Percentiles rank a stretch among this genome's conserved stretches.
Conservation (phyloP, 768 basidiomycete genomes). For the Cubamyces sp. region DNA sequence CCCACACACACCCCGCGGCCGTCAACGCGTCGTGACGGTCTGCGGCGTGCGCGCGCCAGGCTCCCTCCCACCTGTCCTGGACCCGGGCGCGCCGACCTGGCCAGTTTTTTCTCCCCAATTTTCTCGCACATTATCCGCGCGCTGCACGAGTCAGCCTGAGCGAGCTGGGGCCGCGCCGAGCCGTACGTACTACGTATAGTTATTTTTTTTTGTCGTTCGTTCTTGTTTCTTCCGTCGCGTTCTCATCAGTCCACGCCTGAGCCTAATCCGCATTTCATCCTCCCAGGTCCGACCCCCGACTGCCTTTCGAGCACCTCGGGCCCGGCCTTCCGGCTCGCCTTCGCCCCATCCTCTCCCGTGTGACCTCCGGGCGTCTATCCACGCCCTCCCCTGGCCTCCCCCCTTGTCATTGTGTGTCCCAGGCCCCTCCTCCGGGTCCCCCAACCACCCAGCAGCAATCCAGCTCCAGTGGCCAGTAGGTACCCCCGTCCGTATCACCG, state of each 20-base stretch:
- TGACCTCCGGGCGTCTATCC: conserved; percentile 24
- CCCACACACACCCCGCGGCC: too few species aligned
- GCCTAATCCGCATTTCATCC: conserved; percentile 27
- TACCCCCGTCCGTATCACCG: conserved; percentile 27
- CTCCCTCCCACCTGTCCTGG: too few species aligned
- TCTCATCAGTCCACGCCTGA: conserved; percentile 22
- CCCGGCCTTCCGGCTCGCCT: conserved; percentile 19
- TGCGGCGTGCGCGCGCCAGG: too few species aligned
- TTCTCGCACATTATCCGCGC: conserved; percentile 5
- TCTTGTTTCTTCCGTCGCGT: conserved; percentile 14
- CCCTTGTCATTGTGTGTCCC: neutral
- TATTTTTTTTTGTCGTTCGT: too few species aligned
- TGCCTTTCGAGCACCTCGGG: conserved; percentile 9
- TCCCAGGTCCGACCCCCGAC: conserved; percentile 27
- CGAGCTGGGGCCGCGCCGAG: neutral
- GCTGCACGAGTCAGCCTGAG: conserved; percentile 13
- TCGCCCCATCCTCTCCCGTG: conserved; percentile 15
- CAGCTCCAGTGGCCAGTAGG: too few species aligned
- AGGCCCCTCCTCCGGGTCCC: too few species aligned
- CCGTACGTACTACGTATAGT: too few species aligned
- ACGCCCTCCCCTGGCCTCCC: conserved; percentile 4
- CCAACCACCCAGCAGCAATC: too few species aligned
- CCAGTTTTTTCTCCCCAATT: neutral
- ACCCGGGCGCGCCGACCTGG: neutral
- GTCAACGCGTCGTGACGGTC: too few species aligned